A percentile compares a stretch with the other conserved stretches of the same genome.
These are phyloP conservation scores for Leucocoprinus birnbaumii DNA, from an alignment of 768 basidiomycete genomes.

Conservation along the genomic window DNA sequence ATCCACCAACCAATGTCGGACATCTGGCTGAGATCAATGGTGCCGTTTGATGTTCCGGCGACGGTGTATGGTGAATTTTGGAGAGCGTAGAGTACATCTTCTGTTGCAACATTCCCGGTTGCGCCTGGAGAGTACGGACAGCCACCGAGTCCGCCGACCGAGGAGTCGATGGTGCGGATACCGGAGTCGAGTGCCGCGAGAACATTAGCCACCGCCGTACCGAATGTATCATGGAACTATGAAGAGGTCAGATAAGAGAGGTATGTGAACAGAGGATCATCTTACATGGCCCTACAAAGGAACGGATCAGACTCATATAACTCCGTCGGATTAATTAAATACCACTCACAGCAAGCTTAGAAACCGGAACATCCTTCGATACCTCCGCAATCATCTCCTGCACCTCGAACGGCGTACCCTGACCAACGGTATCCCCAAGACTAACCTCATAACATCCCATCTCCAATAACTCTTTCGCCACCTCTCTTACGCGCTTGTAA, in stretches of 20 bases:
- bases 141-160: constrained; percentile 88
- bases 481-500: constrained; percentile 58
- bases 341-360: constrained; percentile 63
- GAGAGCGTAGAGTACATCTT: constrained; percentile 86
- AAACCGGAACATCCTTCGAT: constrained; percentile 54
- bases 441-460: constrained; percentile 97
- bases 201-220: constrained; percentile 77
- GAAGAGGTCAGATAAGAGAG: constrained; percentile 2
- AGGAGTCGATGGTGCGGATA: constrained; percentile 77
- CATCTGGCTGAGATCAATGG: constrained; percentile 61
- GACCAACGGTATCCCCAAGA: constrained; percentile 89
- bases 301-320: constrained; percentile 1
- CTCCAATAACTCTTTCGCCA: constrained; percentile 67
- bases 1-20: constrained; percentile 86
- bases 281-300: constrained; percentile 52
- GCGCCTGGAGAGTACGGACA: constrained; percentile 97
- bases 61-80: constrained; percentile 59
- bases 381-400: constrained; percentile 69
- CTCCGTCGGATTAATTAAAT: neutral
- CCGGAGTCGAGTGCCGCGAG: constrained; percentile 70
- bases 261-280: constrained; percentile 10
- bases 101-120: constrained; percentile 92
- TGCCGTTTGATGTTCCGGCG: constrained; percentile 37
- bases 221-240: constrained; percentile 90
- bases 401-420: constrained; percentile 72